phyloP scores from a whole-genome alignment of 108 stramenopile species.

The Aureococcus anophagefferens region DNA sequence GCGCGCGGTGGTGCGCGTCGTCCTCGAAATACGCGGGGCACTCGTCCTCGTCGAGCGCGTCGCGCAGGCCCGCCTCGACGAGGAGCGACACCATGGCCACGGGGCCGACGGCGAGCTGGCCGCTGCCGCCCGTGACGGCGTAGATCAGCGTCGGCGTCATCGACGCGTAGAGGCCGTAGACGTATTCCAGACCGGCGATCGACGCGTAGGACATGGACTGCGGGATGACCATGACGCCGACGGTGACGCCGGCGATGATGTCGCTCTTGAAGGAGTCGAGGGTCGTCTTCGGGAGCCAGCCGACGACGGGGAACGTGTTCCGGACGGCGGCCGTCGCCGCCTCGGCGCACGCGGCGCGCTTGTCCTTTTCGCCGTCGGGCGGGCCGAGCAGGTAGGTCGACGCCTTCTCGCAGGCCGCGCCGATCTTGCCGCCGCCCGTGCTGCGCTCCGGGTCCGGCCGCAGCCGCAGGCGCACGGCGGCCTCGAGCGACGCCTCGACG shows the following conservation, averaged over 20 bases:
- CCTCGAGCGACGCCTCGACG: neutral
- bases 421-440: neutral
- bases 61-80: constrained; percentile 33
- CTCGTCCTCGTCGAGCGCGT: constrained; percentile 17
- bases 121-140: constrained; percentile 59
- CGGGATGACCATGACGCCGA: constrained; percentile 75
- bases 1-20: neutral
- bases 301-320: neutral
- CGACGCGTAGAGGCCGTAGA: constrained; percentile 73
- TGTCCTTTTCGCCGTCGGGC: neutral
- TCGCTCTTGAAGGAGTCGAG: neutral
- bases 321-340: neutral
- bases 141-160: constrained; percentile 64
- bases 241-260: constrained; percentile 52
- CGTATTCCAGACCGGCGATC: constrained; percentile 65
- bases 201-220: constrained; percentile 77
- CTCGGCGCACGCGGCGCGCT: neutral
- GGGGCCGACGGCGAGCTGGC: constrained; percentile 75
- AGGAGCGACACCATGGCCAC: constrained; percentile 60
- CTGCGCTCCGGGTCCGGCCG: neutral
- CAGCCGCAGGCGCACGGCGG: neutral
- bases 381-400: neutral
- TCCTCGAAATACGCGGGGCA: neutral
- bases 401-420: neutral
- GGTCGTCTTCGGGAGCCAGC: neutral